Evolutionary conservation across 129 eudicot genomes (phyloP).

Genomic region (Scalesia atractyloides): DNA sequence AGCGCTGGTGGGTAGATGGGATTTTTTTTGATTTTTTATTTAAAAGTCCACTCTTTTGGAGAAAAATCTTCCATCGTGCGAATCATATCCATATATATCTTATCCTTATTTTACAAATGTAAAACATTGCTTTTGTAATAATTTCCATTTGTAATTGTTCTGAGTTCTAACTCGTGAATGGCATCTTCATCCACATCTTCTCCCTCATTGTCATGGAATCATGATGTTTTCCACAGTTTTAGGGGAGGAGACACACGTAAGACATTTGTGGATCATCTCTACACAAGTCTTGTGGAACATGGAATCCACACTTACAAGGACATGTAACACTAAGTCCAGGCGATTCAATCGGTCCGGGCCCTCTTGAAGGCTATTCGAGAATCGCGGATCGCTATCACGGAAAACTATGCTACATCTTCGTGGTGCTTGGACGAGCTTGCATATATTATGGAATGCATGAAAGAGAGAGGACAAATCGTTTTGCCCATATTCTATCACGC

Average conservation of each 20-base stretch:
- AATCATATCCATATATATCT: neutral
- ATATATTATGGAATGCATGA: constrained; percentile 7
- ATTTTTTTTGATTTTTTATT: too few relatives aligned
- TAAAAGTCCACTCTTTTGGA: too few relatives aligned
- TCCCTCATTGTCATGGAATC: neutral
- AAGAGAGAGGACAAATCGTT: neutral
- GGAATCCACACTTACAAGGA: constrained; percentile 20
- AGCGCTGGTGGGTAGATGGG: too few relatives aligned
- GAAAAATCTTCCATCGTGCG: too few relatives aligned
- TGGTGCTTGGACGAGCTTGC: constrained; percentile 20
- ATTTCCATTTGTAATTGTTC: neutral
- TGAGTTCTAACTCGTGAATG: neutral
- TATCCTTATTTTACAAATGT: neutral
- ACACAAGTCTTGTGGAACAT: neutral
- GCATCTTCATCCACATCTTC: constrained; percentile 2
- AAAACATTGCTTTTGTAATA: neutral
- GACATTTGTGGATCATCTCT: neutral
- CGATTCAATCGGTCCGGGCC: neutral
- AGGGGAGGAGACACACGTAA: neutral
- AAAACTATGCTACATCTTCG: constrained; percentile 5
- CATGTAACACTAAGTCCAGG: neutral
- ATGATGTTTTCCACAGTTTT: neutral
- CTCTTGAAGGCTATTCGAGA: constrained; percentile 1
- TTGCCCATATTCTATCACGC: constrained; percentile 18
- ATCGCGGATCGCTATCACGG: constrained; percentile 6